Base-by-base conservation (phyloP, 1,139 yeast genomes). In the Spathaspora sp. region DNA sequence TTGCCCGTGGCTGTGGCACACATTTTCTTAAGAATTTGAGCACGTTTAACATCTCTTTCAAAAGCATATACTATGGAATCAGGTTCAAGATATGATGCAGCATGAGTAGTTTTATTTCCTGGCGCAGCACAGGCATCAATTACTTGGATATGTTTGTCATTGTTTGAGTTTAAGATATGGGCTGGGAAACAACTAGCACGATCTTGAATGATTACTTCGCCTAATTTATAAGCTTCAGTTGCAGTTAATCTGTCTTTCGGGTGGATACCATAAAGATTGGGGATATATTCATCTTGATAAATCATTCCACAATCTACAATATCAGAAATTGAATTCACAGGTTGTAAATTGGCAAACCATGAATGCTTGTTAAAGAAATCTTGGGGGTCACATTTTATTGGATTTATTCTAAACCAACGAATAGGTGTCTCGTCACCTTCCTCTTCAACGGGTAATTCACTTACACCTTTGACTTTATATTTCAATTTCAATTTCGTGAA, bases 61-160 rank as follows among this genome's bases (percentile, higher is more conserved):
- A 90, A 93, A 0, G 99, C 99, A 57, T 77, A 77, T 5, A 91
- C 84, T 11, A 70, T 73, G 0, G 76, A 62, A 26, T 65, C 72
- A 4, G 51, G 29, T 34, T 56, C 58, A 11, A 72, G 63, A 60
- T 80, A 69, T 1, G 95, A 80, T 0, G 98, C 97, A 25, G 86
- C 71, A 66, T 91, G 98, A 0, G 98, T 89, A 0, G 99, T 93
- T 63, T 93, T 95, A 65, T 93, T 93, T 6, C 99, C 99, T 1
- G 99, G 99, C 0, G 99, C 99, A 2, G 99, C 90, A 67, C 98
- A 91, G 0, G 97, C 88, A 67, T 93, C 99, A 39, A 93, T 87
- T 7, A 90, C 80, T 42, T 74, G 67, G 47, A 76, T 81, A 41
- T 72, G 77, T 4, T 77, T 76, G 11, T 78, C 72, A 0, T 60